Base-by-base conservation (phyloP, 1,284 basidiomycete species). In the Cryptococcus sp. region DNA sequence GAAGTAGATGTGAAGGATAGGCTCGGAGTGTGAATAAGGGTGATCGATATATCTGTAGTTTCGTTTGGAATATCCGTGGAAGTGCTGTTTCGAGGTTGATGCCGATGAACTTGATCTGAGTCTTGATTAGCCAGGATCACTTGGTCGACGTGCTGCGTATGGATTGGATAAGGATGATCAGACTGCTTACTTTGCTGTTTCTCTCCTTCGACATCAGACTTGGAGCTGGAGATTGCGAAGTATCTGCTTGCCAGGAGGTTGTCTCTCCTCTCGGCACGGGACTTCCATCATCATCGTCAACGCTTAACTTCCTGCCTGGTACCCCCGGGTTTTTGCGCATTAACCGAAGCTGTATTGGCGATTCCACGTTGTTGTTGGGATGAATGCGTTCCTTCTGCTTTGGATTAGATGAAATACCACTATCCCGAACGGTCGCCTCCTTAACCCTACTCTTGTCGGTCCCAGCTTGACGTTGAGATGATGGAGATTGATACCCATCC, bases 21-120 rank as follows among this genome's bases (percentile, higher is more conserved):
- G 48, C 52, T 6, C 62, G 58, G 13, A 63, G 38, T 46, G 50
- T 52, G 55, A 63, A 60, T 25, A 50, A 41, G 0, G 54, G 45
- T 17, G 51, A 43, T 41, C 47, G 41, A 34, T 25, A 56, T 10
- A 56, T 40, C 5, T 54, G 50, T 7, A 50, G 22, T 37, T 52
- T 52, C n/a, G 50, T 46, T 10, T 16, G 11, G 46, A 59, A 59
- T 44, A 59, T 57, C 38, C 37, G 48, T 15, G 59, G 41, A 7
- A 61, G 37, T 3, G 59, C 45, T 1, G 59, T 50, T 15, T 40
- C 48, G 7, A 62, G 38, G 39, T 57, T 54, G 20, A 62, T 56
- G 2, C 61, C 57, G 25, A 62, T 51, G 37, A 57, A 55, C 6
- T 34, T 41, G 46, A 54, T 50, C 61, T 62, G 22, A 23, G 54